A percentile compares a stretch with the other conserved stretches of the same genome.
phyloP scores from a whole-genome alignment of 2,329 filamentous ascomycete species.

The Venturia aucupariae region DNA sequence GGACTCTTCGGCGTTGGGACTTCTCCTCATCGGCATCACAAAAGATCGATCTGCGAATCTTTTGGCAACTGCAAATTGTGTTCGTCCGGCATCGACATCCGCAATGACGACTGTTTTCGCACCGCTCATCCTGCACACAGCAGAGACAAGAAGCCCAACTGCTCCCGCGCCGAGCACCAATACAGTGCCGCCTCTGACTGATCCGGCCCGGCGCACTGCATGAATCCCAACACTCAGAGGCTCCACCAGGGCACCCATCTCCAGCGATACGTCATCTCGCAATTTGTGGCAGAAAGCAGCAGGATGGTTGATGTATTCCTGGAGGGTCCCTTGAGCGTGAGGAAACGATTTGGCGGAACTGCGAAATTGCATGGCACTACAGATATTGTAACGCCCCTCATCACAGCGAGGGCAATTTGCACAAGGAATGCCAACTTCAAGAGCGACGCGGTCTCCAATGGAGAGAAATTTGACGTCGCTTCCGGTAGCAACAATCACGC shows the following conservation, averaged over 20 bases:
- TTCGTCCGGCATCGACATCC: constrained; percentile 49
- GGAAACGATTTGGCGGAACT: constrained; percentile 52
- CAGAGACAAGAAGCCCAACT: constrained; percentile 50
- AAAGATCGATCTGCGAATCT: constrained; percentile 38
- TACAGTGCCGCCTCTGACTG: too few species aligned
- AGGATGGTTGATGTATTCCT: constrained; percentile 53
- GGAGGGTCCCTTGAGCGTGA: constrained; percentile 53
- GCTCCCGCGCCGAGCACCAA: constrained; percentile 46
- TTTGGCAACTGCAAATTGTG: constrained; percentile 46
- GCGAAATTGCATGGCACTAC: constrained; percentile 48
- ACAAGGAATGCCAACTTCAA: constrained; percentile 87
- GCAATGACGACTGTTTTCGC: constrained; percentile 45
- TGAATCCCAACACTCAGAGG: constrained; percentile 24
- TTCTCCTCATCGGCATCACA: constrained; percentile 37
- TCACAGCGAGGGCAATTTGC: constrained; percentile 49
- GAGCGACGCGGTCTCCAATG: constrained; percentile 73
- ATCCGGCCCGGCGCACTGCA: too few species aligned
- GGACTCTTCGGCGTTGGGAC: constrained; percentile 44
- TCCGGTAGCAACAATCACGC: constrained; percentile 65
- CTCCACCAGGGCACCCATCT: constrained; percentile 50
- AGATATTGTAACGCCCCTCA: constrained; percentile 53
- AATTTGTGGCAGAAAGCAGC: constrained; percentile 51
- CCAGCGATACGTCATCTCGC: constrained; percentile 42
- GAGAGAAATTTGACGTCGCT: constrained; percentile 41
- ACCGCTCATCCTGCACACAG: constrained; percentile 39